Percentiles rank a stretch among this genome's conserved stretches.
phyloP scores from a whole-genome alignment of 164 flowering plant genomes.

The Paratinospora sagittata region DNA sequence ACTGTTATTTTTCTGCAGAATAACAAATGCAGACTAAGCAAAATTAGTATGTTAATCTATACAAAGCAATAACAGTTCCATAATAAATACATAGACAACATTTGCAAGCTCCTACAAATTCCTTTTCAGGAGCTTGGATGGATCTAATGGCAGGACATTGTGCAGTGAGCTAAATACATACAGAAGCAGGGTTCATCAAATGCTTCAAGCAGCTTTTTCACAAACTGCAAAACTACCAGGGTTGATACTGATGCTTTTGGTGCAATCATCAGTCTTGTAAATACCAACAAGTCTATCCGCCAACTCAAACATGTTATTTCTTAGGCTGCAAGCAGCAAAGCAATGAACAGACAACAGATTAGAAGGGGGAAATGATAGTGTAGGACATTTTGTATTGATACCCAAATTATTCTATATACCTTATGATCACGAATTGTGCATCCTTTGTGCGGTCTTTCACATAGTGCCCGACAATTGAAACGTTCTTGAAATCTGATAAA shows the following conservation, averaged over 20 bases:
- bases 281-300: conserved; percentile 97
- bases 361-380: not conserved
- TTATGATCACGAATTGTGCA: conserved; percentile 93
- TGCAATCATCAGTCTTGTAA: conserved; percentile 93
- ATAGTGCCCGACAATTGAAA: conserved; percentile 96
- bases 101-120: not conserved
- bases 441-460: conserved; percentile 97
- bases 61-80: not conserved
- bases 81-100: not conserved
- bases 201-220: conserved; percentile 45
- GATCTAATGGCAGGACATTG: too few species aligned
- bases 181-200: not conserved
- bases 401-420: conserved; percentile 28
- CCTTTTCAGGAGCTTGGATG: not conserved
- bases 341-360: not conserved
- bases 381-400: not conserved
- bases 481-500: conserved; percentile 87
- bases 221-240: conserved; percentile 70
- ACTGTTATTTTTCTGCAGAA: not conserved
- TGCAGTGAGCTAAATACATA: too few species aligned
- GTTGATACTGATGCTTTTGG: conserved; percentile 93
- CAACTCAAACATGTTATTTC: conserved; percentile 96
- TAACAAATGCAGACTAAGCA: not conserved
- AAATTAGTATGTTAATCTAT: not conserved
- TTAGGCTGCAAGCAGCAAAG: conserved; percentile 51